Conservation (phyloP, 2,329 filamentous ascomycete genomes). For the Elsinoe ampelina region DNA sequence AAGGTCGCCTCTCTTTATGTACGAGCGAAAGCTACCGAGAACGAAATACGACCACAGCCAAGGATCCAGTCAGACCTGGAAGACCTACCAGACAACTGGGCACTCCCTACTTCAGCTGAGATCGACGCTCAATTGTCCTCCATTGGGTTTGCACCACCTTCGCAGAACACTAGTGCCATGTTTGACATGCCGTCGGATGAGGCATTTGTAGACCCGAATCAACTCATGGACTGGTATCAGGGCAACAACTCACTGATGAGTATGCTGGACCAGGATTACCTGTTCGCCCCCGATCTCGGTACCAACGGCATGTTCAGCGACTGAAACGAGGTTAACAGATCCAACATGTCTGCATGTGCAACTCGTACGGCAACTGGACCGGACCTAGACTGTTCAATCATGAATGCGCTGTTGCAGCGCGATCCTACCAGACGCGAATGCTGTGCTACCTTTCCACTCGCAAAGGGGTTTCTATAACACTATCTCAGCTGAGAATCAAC, state of each 20-base stretch:
- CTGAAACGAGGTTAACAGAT: too few relatives aligned
- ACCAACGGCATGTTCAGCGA: background rate
- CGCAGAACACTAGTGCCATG: background rate
- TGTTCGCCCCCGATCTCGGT: background rate
- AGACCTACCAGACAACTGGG: background rate
- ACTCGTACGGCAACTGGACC: too few relatives aligned
- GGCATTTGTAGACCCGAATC: background rate
- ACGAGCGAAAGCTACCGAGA: background rate
- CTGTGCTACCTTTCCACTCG: too few relatives aligned
- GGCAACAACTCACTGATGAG: slow-evolving; percentile 1
- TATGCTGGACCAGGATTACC: background rate
- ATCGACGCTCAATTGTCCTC: background rate
- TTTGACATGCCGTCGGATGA: background rate
- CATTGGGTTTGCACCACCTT: background rate
- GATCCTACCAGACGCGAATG: too few relatives aligned
- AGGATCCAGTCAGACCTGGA: background rate
- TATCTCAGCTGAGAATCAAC: too few relatives aligned
- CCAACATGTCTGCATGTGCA: too few relatives aligned
- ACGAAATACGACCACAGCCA: background rate
- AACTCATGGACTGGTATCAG: background rate
- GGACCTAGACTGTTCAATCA: too few relatives aligned
- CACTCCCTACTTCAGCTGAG: background rate
- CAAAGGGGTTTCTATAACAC: too few relatives aligned
- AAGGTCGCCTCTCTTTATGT: slow-evolving; percentile 17
- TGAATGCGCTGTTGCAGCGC: too few relatives aligned